These are phyloP conservation scores for Xylaria acuta DNA, from an alignment of 495 filamentous ascomycete species.

Conservation along the genomic window DNA sequence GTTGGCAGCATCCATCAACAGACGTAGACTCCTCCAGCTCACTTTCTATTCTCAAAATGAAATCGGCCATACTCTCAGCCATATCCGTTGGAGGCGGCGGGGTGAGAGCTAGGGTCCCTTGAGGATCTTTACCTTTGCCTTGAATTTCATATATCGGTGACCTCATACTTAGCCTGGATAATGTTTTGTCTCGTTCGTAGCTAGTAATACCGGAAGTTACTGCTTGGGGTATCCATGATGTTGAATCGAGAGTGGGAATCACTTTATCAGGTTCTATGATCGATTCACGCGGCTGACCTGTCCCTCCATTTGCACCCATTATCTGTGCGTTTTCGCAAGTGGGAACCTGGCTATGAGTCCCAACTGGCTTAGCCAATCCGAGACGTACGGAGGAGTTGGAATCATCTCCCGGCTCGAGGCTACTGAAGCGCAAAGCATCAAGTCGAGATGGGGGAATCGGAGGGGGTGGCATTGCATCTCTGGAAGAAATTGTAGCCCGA, in stretches of 20 bases:
- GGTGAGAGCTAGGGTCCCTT: neutral
- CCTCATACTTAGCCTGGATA: slow-evolving; percentile 28
- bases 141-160: slow-evolving; percentile 32
- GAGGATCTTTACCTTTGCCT: slow-evolving; percentile 18
- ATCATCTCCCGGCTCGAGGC: neutral
- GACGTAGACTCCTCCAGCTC: slow-evolving; percentile 30
- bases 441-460: slow-evolving; percentile 27
- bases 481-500: slow-evolving; percentile 28
- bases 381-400: neutral
- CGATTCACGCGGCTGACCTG: slow-evolving; percentile 7
- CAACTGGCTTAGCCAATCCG: neutral
- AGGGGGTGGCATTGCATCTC: slow-evolving; percentile 40
- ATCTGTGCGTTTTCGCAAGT: slow-evolving; percentile 3
- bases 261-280: slow-evolving; percentile 13
- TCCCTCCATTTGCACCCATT: neutral
- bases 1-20: neutral
- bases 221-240: slow-evolving; percentile 36
- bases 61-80: slow-evolving; percentile 45
- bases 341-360: neutral
- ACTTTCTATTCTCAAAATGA: slow-evolving; percentile 48
- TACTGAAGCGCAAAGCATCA: neutral
- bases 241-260: slow-evolving; percentile 18
- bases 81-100: slow-evolving; percentile 1
- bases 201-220: slow-evolving; percentile 17
- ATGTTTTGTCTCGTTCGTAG: slow-evolving; percentile 12